Evolutionary conservation across 768 basidiomycete genomes (phyloP), one percentile per base, ranked within the genome.

Genomic region (Baorangia bicolor): DNA sequence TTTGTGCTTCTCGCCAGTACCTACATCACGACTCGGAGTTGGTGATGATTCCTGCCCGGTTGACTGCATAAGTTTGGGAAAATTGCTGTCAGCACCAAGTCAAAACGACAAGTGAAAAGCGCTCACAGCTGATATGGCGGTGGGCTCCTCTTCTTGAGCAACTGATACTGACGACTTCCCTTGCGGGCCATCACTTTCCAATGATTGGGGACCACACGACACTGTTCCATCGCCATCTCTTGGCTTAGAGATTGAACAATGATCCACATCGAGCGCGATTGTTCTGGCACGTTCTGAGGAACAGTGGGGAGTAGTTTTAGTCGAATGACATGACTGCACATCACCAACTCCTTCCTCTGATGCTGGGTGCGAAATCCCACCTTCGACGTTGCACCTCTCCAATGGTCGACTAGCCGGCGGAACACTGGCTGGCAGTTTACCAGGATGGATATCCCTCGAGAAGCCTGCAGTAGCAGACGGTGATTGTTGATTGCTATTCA

Each of bases 1-100:
- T 50, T 59, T 61, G 37, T 64, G 61, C 31, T 66, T 65, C 51
- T 61, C 51, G 34, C 55, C 40, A 52, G 38, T 16, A 16, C 30
- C 49, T 16, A 12, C 28, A n/a, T 43, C 27, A 38, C 5, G 40
- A 40, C 21, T 33, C 20, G 38, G 28, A 49, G 31, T 51, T 16
- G 28, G n/a, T 2, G 47, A 53, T 11, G 44, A 27, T 30, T 38
- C 53, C 27, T 45, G 25, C 27, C 28, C 25, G 2, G 16, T 4
- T 12, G 9, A 45, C 51, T 55, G 52, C n/a, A 37, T 25, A 25
- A 27, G 6, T 27, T 60, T 16, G 28, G 23, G 37, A 25, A 56
- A 31, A 28, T 34, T 28, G 7, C 20, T 16, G 31, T 58, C 27
- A 57, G 38, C 30, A 39, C 34, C 35, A 13, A 39, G 34, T 23